Evolutionary conservation across 345 rosid genomes (phyloP).

Genomic region (Sisymbrium irio): DNA sequence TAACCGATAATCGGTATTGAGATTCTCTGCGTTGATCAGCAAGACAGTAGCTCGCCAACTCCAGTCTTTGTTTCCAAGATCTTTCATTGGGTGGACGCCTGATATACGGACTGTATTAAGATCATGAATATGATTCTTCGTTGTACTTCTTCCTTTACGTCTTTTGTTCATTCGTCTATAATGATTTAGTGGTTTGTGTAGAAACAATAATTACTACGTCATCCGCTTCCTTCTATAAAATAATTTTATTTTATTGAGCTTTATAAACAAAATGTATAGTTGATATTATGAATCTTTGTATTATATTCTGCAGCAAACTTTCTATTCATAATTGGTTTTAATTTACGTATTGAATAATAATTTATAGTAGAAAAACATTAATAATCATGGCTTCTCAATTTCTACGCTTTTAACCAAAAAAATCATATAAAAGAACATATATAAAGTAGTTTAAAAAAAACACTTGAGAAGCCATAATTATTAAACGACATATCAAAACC

Average conservation of each 20-base stretch:
- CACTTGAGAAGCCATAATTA: no score
- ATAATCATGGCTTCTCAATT: neutral
- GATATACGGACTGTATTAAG: neutral
- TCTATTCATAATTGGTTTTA: neutral
- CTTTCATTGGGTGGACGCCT: neutral
- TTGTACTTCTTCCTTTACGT: neutral
- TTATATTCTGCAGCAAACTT: neutral
- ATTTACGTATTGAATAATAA: neutral
- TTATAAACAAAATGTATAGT: neutral
- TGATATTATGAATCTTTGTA: neutral
- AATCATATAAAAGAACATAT: neutral
- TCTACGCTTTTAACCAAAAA: neutral
- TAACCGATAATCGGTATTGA: neutral
- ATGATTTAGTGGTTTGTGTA: neutral
- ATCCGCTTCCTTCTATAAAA: neutral
- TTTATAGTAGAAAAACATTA: neutral
- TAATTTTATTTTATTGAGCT: neutral
- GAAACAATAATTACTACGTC: neutral
- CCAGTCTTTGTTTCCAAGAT: neutral
- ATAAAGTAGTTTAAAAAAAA: neutral
- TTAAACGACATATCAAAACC: no score
- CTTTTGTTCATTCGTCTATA: conserved; percentile 6
- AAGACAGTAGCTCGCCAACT: neutral
- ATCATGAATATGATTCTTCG: neutral
- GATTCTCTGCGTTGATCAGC: neutral